Conservation (phyloP, 352 stramenopile species). For the Pythium aquatile region DNA sequence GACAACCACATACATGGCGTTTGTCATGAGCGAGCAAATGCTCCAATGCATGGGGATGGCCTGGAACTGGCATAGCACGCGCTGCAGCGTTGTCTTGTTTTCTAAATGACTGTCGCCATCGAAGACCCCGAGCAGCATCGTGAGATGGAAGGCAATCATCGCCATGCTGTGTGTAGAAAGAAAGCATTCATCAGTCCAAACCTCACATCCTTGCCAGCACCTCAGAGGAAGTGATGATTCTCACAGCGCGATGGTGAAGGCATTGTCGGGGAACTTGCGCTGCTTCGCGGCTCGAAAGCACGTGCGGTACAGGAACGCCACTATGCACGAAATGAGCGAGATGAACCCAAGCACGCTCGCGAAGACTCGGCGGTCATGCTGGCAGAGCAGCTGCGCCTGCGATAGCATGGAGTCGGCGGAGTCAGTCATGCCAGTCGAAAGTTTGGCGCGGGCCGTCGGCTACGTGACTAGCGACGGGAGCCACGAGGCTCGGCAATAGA, state of each 20-base stretch:
- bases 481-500: neutral
- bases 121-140: slow-evolving; percentile 14
- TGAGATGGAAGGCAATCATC: slow-evolving; percentile 14
- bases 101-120: slow-evolving; percentile 11
- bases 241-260: slow-evolving; percentile 21
- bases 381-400: slow-evolving; percentile 10
- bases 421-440: neutral
- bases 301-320: slow-evolving; percentile 8
- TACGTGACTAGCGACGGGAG: too few relatives aligned
- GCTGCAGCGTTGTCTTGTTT: neutral
- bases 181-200: neutral
- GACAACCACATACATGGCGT: slow-evolving; percentile 25
- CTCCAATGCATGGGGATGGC: slow-evolving; percentile 20
- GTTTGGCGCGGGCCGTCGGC: too few relatives aligned
- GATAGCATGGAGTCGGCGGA: neutral
- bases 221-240: neutral
- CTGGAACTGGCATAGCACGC: slow-evolving; percentile 17
- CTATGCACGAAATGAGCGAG: slow-evolving; percentile 8
- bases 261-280: slow-evolving; percentile 23
- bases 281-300: slow-evolving; percentile 5
- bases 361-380: slow-evolving; percentile 12
- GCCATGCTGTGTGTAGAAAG: slow-evolving; percentile 1
- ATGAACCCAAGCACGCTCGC: slow-evolving; percentile 16
- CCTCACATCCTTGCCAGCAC: too few relatives aligned
- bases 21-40: slow-evolving; percentile 19